These are phyloP conservation scores for Citrullus mucosospermus DNA, from an alignment of 306 rosid species.

Conservation along the genomic window DNA sequence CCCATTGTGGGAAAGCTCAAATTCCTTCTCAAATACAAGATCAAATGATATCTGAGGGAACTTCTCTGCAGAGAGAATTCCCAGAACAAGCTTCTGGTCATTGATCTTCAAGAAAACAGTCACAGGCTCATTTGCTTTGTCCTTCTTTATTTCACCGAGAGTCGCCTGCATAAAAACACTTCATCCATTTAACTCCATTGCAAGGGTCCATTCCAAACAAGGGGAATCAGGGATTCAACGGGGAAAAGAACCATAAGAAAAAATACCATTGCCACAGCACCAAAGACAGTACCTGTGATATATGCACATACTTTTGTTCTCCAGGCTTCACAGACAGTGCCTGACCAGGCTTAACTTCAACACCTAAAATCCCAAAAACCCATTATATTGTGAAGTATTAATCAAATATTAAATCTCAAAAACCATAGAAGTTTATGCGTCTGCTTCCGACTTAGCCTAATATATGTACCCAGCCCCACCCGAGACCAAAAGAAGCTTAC, in stretches of 20 bases:
- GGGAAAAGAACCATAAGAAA: neutral
- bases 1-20: constrained; percentile 75
- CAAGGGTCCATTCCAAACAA: neutral
- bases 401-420: neutral
- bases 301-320: constrained; percentile 28
- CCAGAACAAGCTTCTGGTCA: constrained; percentile 57
- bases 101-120: constrained; percentile 35
- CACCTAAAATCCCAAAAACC: constrained; percentile 25
- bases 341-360: constrained; percentile 81
- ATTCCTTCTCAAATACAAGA: constrained; percentile 65
- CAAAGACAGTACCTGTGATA: constrained; percentile 59
- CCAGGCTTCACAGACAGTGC: constrained; percentile 29
- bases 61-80: constrained; percentile 42
- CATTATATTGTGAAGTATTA: too few relatives aligned
- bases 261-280: neutral
- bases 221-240: neutral
- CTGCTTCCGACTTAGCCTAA: too few relatives aligned
- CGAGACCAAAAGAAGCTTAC: too few relatives aligned
- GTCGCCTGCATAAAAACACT: constrained; percentile 33
- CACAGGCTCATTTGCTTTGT: constrained; percentile 33
- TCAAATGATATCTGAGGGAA: constrained; percentile 61
- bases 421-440: neutral
- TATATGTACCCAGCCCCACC: too few relatives aligned
- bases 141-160: constrained; percentile 63
- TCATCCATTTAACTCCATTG: neutral